phyloP scores from a whole-genome alignment of 768 basidiomycete genomes.

The Pisolithus orientalis region DNA sequence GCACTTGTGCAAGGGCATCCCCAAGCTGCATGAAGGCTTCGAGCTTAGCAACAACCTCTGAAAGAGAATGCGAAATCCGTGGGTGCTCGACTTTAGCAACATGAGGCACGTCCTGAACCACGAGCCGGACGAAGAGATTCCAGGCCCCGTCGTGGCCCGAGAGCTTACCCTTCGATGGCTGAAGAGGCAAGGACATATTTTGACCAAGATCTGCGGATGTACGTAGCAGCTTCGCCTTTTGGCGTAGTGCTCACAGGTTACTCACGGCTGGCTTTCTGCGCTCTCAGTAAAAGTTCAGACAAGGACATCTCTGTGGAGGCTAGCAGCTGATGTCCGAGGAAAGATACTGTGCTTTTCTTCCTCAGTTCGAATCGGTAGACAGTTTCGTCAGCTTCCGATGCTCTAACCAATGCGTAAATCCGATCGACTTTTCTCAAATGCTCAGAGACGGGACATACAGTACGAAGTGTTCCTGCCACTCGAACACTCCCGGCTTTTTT shows the following conservation, averaged over 20 bases:
- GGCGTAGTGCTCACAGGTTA: background rate
- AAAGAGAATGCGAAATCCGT: constrained; percentile 12
- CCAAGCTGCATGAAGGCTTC: constrained; percentile 20
- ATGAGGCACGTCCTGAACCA: background rate
- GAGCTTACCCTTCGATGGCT: constrained; percentile 3
- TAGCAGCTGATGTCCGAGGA: constrained; percentile 8
- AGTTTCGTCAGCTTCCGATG: constrained; percentile 7
- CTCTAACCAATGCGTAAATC: constrained; percentile 3
- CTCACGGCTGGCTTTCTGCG: constrained; percentile 4
- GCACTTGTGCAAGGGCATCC: constrained; percentile 18
- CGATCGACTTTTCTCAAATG: background rate
- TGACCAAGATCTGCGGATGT: constrained; percentile 8
- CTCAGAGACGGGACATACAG: constrained; percentile 6
- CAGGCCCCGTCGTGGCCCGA: constrained; percentile 2
- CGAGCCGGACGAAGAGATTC: constrained; percentile 20
- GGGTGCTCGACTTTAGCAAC: background rate
- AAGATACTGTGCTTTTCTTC: constrained; percentile 6
- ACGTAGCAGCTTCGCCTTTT: too few species aligned
- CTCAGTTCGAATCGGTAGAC: constrained; percentile 21
- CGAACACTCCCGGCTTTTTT: constrained; percentile 12
- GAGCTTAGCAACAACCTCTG: constrained; percentile 16
- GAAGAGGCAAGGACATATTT: constrained; percentile 14
- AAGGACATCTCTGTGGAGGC: constrained; percentile 11
- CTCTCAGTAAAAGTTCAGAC: constrained; percentile 15
- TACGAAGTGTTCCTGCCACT: constrained; percentile 18